A percentile compares a stretch with the other conserved stretches of the same genome.
These are phyloP conservation scores for Coniella lustricola DNA, from an alignment of 2,329 filamentous ascomycete genomes.

Conservation along the genomic window DNA sequence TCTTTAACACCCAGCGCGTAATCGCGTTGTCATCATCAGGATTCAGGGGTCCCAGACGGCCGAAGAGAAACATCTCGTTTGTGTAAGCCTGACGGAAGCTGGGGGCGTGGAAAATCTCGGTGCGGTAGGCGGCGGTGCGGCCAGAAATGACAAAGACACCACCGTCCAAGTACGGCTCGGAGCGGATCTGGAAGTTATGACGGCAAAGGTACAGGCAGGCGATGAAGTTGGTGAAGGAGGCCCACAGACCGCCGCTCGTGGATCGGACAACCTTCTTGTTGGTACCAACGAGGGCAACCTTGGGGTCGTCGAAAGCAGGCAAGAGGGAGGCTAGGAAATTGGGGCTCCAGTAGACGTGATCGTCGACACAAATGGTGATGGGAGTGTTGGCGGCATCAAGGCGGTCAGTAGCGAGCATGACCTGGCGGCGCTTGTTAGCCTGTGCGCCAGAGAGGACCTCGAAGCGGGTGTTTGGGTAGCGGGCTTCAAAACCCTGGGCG, in stretches of 20 bases:
- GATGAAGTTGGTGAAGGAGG: conserved; percentile 45
- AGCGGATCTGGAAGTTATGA: conserved; percentile 54
- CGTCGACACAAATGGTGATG: conserved; percentile 42
- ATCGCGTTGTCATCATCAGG: conserved; percentile 57
- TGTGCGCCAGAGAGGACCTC: conserved; percentile 26
- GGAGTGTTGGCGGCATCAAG: conserved; percentile 29
- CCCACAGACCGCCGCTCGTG: conserved; percentile 20
- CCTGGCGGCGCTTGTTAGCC: conserved; percentile 43
- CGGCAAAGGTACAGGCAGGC: conserved; percentile 53
- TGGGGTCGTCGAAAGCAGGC: conserved; percentile 35
- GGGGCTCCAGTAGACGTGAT: conserved; percentile 44
- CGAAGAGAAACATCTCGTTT: conserved; percentile 44
- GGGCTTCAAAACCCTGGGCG: background rate
- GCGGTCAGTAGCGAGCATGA: conserved; percentile 28
- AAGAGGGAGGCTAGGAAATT: conserved; percentile 36
- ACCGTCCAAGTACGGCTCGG: conserved; percentile 50
- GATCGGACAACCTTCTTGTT: conserved; percentile 45
- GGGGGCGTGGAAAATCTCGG: conserved; percentile 37
- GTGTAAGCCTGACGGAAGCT: conserved; percentile 37
- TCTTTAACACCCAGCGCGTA: conserved; percentile 44
- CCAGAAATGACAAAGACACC: conserved; percentile 52
- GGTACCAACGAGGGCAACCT: conserved; percentile 49
- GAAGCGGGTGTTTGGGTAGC: conserved; percentile 15
- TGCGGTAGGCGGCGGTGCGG: conserved; percentile 45
- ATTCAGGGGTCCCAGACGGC: conserved; percentile 36